phyloP scores from a whole-genome alignment of 257 asterid species.

The Solanum chaucha region DNA sequence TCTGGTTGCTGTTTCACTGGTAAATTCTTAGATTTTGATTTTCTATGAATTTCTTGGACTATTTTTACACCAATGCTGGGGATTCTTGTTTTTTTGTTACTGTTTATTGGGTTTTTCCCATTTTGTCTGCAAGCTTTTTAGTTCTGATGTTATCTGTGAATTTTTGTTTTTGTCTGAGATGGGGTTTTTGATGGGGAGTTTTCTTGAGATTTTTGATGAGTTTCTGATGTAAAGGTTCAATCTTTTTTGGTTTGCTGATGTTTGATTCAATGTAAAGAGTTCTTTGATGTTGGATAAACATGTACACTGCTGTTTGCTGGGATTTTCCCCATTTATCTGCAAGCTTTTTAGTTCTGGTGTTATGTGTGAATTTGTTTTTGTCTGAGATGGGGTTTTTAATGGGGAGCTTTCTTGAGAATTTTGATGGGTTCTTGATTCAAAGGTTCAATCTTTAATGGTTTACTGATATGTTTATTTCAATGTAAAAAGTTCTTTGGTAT shows the following conservation, averaged over 20 bases:
- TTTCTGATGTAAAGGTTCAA: neutral
- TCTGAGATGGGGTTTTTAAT: too few relatives aligned
- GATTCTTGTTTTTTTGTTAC: neutral
- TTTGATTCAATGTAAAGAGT: neutral
- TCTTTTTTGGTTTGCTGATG: neutral
- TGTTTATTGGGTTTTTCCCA: neutral
- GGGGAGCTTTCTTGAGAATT: neutral
- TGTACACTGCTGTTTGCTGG: neutral
- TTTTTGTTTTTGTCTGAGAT: neutral
- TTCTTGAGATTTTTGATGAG: neutral
- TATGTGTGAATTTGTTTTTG: neutral
- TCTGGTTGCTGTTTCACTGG: slow-evolving; percentile 45
- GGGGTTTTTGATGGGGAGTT: neutral
- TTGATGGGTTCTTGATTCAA: neutral
- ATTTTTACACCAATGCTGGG: neutral
- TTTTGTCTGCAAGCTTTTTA: neutral
- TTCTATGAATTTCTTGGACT: neutral
- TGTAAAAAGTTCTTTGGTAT: neutral
- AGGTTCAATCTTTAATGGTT: neutral
- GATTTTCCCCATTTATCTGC: neutral
- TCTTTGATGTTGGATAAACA: neutral
- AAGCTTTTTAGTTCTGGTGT: neutral
- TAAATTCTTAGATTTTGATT: slow-evolving; percentile 13
- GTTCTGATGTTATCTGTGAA: neutral
- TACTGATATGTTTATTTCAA: neutral